Conservation (phyloP, 2,329 filamentous ascomycete genomes). For the Emmonsiellopsis sp. region DNA sequence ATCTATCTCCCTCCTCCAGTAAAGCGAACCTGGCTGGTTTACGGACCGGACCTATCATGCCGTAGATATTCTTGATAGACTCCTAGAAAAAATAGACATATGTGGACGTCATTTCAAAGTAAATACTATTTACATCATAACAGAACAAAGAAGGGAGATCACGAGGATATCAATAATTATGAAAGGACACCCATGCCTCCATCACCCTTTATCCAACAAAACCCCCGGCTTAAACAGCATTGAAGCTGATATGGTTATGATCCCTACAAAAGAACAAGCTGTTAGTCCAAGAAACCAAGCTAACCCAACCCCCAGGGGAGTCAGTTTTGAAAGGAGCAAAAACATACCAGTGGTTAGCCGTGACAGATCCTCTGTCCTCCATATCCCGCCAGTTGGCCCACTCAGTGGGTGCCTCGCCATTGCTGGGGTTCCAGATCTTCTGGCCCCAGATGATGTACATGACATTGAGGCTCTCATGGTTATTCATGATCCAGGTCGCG, state of each 20-base stretch:
- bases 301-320: background rate
- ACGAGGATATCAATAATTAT: no score
- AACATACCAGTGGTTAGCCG: conserved; percentile 35
- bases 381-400: conserved; percentile 37
- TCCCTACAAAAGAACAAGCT: conserved; percentile 6
- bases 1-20: no score
- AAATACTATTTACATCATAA: no score
- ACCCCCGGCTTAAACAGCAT: conserved; percentile 1
- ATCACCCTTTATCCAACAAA: background rate
- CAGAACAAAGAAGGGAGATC: no score
- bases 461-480: conserved; percentile 31
- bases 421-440: conserved; percentile 35
- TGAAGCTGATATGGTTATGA: conserved; percentile 13
- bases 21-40: no score
- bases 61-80: no score
- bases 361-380: conserved; percentile 34
- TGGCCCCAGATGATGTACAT: conserved; percentile 45
- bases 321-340: background rate
- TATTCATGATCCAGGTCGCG: conserved; percentile 42
- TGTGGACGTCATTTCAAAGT: no score
- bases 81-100: no score
- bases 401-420: conserved; percentile 24
- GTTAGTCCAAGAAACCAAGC: background rate
- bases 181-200: no score
- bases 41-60: no score